These are phyloP conservation scores for Kwoniella heveanensis DNA, from an alignment of 768 basidiomycete species.

Conservation along the genomic window DNA sequence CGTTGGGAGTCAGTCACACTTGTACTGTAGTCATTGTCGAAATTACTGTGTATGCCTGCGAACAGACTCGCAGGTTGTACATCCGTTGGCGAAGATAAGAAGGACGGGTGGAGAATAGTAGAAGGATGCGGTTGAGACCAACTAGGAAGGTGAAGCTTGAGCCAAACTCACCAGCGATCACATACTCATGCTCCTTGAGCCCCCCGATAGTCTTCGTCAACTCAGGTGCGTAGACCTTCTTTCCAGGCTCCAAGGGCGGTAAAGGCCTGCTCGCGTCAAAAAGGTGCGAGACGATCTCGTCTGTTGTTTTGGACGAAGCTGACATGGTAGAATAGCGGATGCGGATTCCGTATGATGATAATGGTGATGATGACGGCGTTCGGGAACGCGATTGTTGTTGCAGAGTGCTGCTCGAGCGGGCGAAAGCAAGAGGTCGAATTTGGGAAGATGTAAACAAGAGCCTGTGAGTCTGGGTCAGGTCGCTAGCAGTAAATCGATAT, in stretches of 20 bases:
- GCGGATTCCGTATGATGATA: too few species aligned
- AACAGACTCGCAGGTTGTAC: too few species aligned
- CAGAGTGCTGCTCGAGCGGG: too few species aligned
- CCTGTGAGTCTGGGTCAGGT: too few species aligned
- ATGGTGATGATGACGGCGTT: too few species aligned
- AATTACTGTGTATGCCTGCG: neutral
- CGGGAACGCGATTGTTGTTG: too few species aligned
- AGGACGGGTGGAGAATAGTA: neutral
- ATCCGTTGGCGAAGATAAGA: neutral
- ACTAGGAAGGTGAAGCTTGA: too few species aligned
- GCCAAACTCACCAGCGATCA: constrained; percentile 41
- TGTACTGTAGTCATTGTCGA: neutral
- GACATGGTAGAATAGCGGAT: constrained; percentile 9
- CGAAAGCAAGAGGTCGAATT: too few species aligned
- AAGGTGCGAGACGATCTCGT: constrained; percentile 32
- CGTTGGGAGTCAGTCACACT: too few species aligned
- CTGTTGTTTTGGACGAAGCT: constrained; percentile 10
- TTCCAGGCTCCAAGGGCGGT: constrained; percentile 48
- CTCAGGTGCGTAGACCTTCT: constrained; percentile 37
- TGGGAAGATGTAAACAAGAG: too few species aligned
- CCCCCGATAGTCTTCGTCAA: constrained; percentile 34
- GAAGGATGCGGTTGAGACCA: neutral
- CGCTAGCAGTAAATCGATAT: neutral
- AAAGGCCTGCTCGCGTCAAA: constrained; percentile 30
- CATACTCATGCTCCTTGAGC: constrained; percentile 39